Base-by-base conservation (phyloP, 805 yeast species). In the Wickerhamiella shivajii region DNA sequence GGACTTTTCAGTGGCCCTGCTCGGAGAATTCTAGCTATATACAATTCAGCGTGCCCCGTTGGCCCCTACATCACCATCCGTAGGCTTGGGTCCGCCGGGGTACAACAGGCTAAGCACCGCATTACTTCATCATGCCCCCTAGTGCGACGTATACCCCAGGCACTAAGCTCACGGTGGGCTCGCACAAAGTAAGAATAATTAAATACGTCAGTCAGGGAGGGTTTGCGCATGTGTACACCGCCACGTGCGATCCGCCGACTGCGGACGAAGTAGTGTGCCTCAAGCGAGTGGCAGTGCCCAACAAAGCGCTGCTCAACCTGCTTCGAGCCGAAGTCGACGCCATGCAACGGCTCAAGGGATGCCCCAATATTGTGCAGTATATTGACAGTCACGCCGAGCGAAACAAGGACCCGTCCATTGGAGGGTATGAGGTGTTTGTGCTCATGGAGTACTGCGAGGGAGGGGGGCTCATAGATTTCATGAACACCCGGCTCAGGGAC, bases 251-350 rank as follows among this genome's bases (percentile, higher is more conserved):
- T 18, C 84, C 84, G 5, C 61, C 69, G 3, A 69, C 63, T 42
- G 71, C 70, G 64, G 31, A 56, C 55, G 36, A 54, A 64, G 9
- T 51, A 7, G 95, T 87, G 4, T 90, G 97, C 52, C 63, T 90
- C 47, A 90, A 90, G 56, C 67, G 98, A 42, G 97, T 90, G n/a
- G 76, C 76, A 20, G 98, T 90, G 3, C 96, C 96, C 3, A 83
- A 77, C 51, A 90, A 90, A 55, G 69, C 73, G 47, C 78, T 77
- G 33, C 64, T 90, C 51, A 81, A 79, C 46, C 67, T 76, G 16
- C 61, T 90, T 32, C 63, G 97, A 41, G 94, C 92, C 24, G 99
- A 90, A 54, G 98, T 90, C 11, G 97, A 90, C 51, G 93, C 96
- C 9, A 87, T 90, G 97, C 79, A 81, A 56, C 64, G 93, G 18